A percentile compares a stretch with the other conserved stretches of the same genome.
These are phyloP conservation scores for Apiospora hydei DNA, from an alignment of 2,329 filamentous ascomycete species.

Conservation along the genomic window DNA sequence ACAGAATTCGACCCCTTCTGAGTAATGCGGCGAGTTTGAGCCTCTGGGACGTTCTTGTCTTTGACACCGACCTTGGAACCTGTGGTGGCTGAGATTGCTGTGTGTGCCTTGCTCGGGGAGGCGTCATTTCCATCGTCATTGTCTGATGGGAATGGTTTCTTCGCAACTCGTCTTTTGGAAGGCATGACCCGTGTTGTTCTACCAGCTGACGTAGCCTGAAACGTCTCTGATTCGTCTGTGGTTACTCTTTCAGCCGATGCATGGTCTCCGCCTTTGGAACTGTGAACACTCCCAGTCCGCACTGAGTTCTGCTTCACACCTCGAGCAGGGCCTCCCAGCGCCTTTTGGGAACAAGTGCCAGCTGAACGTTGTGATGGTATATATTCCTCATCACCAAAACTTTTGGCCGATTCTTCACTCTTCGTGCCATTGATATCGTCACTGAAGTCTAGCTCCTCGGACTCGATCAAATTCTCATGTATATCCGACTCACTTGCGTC, in stretches of 20 bases:
- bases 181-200: background rate
- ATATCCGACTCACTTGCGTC: background rate
- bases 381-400: constrained; percentile 8
- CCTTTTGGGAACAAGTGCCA: background rate
- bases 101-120: background rate
- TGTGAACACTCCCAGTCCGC: no score
- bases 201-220: background rate
- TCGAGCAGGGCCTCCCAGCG: background rate
- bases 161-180: background rate
- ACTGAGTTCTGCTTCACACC: background rate
- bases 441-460: background rate
- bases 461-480: background rate
- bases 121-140: background rate
- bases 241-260: background rate
- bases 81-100: background rate
- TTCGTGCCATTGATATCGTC: background rate
- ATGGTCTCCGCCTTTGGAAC: background rate
- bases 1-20: background rate
- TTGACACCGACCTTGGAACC: background rate
- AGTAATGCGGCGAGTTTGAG: background rate
- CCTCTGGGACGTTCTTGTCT: background rate
- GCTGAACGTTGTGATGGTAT: background rate
- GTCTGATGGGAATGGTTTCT: background rate
- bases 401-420: background rate
- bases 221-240: background rate